These are phyloP conservation scores for Trichocladium antarcticum DNA, from an alignment of 495 filamentous ascomycete species.

Conservation along the genomic window DNA sequence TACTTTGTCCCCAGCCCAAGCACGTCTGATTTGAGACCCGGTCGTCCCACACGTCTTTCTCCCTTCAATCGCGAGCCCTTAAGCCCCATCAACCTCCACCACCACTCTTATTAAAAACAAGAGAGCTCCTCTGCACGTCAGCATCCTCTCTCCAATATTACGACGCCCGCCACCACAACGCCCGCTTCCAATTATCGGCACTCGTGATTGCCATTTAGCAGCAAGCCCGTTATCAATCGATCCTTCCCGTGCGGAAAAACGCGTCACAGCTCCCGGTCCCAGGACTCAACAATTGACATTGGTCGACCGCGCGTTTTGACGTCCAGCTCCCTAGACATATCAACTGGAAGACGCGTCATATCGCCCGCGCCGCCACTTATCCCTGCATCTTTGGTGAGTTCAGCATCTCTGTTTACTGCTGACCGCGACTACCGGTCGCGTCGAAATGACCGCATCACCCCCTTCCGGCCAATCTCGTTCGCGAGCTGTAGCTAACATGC, in stretches of 20 bases:
- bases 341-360: conserved; percentile 6
- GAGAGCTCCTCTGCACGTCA: conserved; percentile 16
- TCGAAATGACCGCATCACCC: background rate
- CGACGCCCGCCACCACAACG: conserved; percentile 11
- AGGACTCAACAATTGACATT: background rate
- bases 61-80: conserved; percentile 10
- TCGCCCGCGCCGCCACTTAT: conserved; percentile 4
- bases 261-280: conserved; percentile 9
- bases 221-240: conserved; percentile 14
- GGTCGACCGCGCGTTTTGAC: conserved; percentile 6
- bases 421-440: background rate
- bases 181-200: conserved; percentile 10
- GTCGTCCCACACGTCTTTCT: conserved; percentile 17
- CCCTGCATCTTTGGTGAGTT: conserved; percentile 15
- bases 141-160: conserved; percentile 15
- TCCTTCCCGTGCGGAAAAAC: conserved; percentile 9
- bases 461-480: background rate
- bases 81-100: conserved; percentile 23
- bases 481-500: conserved; percentile 7
- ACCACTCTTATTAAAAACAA: conserved; percentile 29
- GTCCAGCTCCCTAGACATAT: conserved; percentile 6
- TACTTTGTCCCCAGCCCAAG: conserved; percentile 18
- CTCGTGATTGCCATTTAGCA: conserved; percentile 10
- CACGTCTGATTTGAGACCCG: conserved; percentile 21
- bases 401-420: background rate